A percentile compares a stretch with the other conserved stretches of the same genome.
Evolutionary conservation across 345 rosid genomes (phyloP).

Genomic region (Firmiana major): DNA sequence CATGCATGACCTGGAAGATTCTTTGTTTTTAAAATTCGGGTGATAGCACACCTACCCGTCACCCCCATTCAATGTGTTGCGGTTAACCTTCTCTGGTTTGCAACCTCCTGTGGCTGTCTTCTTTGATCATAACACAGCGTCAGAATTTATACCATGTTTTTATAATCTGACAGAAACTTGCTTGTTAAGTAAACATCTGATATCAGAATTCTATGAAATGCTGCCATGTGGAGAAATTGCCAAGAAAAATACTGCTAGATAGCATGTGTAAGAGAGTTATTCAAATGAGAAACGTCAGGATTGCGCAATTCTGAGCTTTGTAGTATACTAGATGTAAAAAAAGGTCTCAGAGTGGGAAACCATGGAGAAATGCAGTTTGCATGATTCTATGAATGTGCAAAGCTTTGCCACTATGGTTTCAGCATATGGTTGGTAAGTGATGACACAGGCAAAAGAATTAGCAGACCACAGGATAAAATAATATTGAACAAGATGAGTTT

Average conservation of each 20-base stretch:
- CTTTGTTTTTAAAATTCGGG: background rate
- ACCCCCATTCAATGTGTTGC: constrained; percentile 5
- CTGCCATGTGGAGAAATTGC: background rate
- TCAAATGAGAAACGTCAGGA: background rate
- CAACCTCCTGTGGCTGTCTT: constrained; percentile 8
- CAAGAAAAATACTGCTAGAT: too few species aligned
- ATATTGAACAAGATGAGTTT: background rate
- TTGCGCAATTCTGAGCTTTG: background rate
- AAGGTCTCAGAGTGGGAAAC: background rate
- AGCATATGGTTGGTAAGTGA: background rate
- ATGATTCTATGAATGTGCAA: background rate
- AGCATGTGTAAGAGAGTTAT: background rate
- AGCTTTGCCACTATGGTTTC: background rate
- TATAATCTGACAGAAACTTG: background rate
- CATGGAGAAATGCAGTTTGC: background rate
- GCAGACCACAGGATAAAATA: background rate
- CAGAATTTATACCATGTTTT: background rate
- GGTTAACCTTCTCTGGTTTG: background rate
- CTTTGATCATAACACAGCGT: background rate
- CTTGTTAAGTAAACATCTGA: background rate
- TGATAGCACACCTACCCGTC: background rate
- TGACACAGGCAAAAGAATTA: background rate
- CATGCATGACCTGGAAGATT: constrained; percentile 16
- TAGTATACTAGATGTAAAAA: background rate
- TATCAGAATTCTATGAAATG: background rate